Evolutionary conservation across 768 basidiomycete species (phyloP), one percentile per base, ranked within the genome.

Genomic region (Amanita molliuscula): DNA sequence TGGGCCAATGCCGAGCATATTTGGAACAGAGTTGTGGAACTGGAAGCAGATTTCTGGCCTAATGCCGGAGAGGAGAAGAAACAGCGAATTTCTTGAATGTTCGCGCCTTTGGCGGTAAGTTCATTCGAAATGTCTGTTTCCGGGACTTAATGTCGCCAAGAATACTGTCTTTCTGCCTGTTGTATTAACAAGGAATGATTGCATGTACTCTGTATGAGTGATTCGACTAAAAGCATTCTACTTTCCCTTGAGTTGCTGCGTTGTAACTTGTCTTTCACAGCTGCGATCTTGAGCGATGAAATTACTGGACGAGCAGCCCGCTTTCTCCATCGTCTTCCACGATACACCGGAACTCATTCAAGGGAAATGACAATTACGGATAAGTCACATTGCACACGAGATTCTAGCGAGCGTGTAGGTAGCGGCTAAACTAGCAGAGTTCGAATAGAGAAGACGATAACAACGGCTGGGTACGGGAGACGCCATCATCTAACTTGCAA

Each of bases 41-140:
- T 85, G 0, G 82, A 85, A 58, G 69, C 65, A 28, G 71, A 60
- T 3, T 83, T 83, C 56, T 82, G 81, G 81, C 81, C 79, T 2
- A 53, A 61, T 6, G 65, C 62, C 11, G 70, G 67, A 2, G 76
- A 68, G 47, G 64, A 66, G 52, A 25, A 52, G 20, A 44, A 16
- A 2, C 37, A 41, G 18, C 34, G 38, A n/a, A 18, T 49, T 26
- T 49, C 48, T 42, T 48, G 42, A 48, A n/a, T 25, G 29, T 5
- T 37, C 7, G 44, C 26, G 23, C n/a, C 20, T 41, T 21, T 13
- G 4, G 20, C n/a, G 16, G 20, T 40, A 20, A 38, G 16, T 16
- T 38, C 36, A 18, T 38, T n/a, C 4, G 5, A 20, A 21, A 20
- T 21, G 4, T 40, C 21, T 40, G 6, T 10, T 7, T 10, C 18